phyloP scores from a whole-genome alignment of 2,329 filamentous ascomycete genomes.

The Claviceps maximensis region DNA sequence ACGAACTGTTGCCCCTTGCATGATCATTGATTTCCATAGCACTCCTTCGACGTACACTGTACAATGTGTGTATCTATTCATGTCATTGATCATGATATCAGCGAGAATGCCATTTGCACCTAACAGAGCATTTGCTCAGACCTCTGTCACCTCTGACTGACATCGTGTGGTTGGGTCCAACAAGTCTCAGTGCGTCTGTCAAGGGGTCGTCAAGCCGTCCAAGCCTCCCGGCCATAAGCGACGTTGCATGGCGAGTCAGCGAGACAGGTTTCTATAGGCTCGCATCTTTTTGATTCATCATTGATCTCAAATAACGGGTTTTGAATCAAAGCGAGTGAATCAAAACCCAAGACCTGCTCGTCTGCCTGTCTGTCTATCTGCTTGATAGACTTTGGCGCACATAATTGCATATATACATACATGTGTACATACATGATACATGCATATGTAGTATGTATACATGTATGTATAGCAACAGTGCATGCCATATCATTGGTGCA shows the following conservation, averaged over 20 bases:
- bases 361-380: no score
- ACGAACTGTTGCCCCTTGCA: not conserved
- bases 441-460: no score
- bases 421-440: no score
- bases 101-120: not conserved
- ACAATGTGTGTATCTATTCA: not conserved
- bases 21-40: not conserved
- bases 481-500: no score
- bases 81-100: not conserved
- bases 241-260: constrained; percentile 11
- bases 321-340: no score
- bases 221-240: not conserved
- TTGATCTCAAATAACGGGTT: constrained; percentile 2
- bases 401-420: no score
- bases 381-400: no score
- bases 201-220: not conserved
- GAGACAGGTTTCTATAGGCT: not conserved
- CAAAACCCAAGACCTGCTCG: no score
- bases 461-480: no score
- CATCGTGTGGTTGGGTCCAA: not conserved
- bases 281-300: constrained; percentile 5
- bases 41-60: no score
- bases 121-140: no score
- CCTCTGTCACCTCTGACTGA: not conserved
- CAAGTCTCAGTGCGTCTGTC: not conserved